Conservation (phyloP, 2,329 filamentous ascomycete genomes). For the Coniella lustricola region DNA sequence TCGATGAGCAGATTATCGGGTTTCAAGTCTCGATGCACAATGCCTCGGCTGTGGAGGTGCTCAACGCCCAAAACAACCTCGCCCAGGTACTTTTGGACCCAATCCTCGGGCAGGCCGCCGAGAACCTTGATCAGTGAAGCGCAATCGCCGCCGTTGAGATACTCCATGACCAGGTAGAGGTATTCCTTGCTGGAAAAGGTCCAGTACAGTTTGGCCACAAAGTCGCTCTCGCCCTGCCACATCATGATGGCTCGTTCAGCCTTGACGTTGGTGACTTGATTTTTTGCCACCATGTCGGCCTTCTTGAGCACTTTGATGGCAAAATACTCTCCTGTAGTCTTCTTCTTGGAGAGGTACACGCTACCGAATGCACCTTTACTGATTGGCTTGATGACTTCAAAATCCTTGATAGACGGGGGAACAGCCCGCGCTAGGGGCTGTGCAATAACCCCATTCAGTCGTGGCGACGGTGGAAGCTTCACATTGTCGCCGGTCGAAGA, state of each 20-base stretch:
- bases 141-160: conserved; percentile 94
- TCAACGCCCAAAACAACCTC: conserved; percentile 97
- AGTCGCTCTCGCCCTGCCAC: conserved; percentile 99
- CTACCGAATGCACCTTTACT: conserved; percentile 98
- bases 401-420: conserved; percentile 96
- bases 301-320: conserved; percentile 98
- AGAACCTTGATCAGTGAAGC: conserved; percentile 93
- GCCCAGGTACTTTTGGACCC: conserved; percentile 95
- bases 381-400: conserved; percentile 98
- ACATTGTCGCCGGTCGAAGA: conserved; percentile 38
- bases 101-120: conserved; percentile 87
- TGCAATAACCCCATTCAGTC: conserved; percentile 65
- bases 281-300: conserved; percentile 99
- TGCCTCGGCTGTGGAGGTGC: conserved; percentile 86
- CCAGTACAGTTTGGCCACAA: conserved; percentile 98
- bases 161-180: conserved; percentile 98
- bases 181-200: conserved; percentile 99
- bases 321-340: conserved; percentile 95
- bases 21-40: conserved; percentile 94
- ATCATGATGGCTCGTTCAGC: conserved; percentile 99
- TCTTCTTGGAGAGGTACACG: conserved; percentile 97
- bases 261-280: conserved; percentile 98
- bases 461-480: conserved; percentile 73
- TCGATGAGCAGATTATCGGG: conserved; percentile 97
- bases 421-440: conserved; percentile 82